Evolutionary conservation across 2,329 filamentous ascomycete species (phyloP).

Genomic region (Aspergillus hiratsukae): DNA sequence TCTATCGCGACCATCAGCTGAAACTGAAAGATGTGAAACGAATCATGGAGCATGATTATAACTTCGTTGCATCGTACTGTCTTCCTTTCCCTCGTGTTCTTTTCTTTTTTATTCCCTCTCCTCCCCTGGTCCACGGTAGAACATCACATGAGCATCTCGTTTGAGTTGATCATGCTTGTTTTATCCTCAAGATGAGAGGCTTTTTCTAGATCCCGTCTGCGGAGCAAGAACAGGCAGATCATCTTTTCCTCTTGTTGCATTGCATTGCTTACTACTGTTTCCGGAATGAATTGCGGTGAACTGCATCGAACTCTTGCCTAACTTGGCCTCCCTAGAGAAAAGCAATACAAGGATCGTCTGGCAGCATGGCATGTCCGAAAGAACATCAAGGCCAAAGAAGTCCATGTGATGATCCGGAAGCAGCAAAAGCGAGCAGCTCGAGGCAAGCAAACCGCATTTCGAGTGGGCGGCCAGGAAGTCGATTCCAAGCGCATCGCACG

Average conservation of each 20-base stretch:
- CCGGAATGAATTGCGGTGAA: too few relatives aligned
- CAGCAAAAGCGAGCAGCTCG: slow-evolving; percentile 34
- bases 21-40: slow-evolving; percentile 34
- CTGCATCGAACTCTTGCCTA: background rate
- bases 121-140: background rate
- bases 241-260: background rate
- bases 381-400: slow-evolving; percentile 36
- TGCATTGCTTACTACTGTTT: too few relatives aligned
- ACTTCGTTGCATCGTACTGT: slow-evolving; percentile 33
- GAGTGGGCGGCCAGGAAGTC: slow-evolving; percentile 30
- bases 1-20: slow-evolving; percentile 33
- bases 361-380: slow-evolving; percentile 35
- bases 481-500: slow-evolving; percentile 32
- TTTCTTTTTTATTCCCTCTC: slow-evolving; percentile 4
- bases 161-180: background rate
- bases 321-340: slow-evolving; percentile 26
- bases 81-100: slow-evolving; percentile 6
- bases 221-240: background rate
- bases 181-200: background rate
- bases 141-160: background rate
- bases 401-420: slow-evolving; percentile 35
- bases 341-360: slow-evolving; percentile 37
- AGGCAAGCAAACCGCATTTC: slow-evolving; percentile 35
- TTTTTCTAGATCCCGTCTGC: background rate
- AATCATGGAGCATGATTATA: slow-evolving; percentile 35